Percentiles rank a stretch among this genome's conserved stretches.
Evolutionary conservation across 2,329 filamentous ascomycete genomes (phyloP).

Genomic region (Colletotrichum magnum): DNA sequence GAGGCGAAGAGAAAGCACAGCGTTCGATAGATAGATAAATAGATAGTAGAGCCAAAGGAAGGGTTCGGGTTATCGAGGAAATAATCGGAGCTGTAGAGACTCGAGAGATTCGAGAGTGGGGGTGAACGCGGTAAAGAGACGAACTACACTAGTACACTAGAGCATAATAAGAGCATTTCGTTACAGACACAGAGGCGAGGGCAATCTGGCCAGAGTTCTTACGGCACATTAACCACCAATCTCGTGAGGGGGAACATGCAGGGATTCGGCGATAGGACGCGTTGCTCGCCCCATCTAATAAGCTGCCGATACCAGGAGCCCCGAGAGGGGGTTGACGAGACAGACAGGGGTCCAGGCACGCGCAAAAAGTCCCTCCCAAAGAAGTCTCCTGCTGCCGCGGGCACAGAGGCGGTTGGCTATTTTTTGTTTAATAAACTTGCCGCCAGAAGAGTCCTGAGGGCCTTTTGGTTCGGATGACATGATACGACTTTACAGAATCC

Average conservation of each 20-base stretch:
- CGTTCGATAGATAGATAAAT: no score
- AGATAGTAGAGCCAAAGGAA: no score
- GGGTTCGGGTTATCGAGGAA: no score
- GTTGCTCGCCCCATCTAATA: slow-evolving; percentile 31
- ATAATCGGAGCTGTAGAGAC: no score
- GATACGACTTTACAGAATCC: slow-evolving; percentile 11
- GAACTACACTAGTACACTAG: background rate
- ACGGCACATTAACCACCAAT: slow-evolving; percentile 19
- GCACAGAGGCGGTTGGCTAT: background rate
- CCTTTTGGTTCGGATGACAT: slow-evolving; percentile 14
- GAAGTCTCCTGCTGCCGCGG: slow-evolving; percentile 13
- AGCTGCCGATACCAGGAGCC: slow-evolving; percentile 24
- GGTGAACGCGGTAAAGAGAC: background rate
- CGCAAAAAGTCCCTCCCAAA: slow-evolving; percentile 34
- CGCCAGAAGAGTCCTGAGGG: background rate
- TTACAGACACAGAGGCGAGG: background rate
- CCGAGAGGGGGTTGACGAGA: slow-evolving; percentile 6
- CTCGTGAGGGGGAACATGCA: background rate
- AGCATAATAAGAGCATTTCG: background rate
- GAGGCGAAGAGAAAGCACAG: no score
- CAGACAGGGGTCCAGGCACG: background rate
- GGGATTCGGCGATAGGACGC: slow-evolving; percentile 21
- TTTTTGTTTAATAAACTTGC: slow-evolving; percentile 24
- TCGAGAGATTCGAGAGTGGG: no score
- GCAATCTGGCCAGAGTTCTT: slow-evolving; percentile 19